Conservation (phyloP, 2,329 filamentous ascomycete species). For the Colletotrichum viniferum region DNA sequence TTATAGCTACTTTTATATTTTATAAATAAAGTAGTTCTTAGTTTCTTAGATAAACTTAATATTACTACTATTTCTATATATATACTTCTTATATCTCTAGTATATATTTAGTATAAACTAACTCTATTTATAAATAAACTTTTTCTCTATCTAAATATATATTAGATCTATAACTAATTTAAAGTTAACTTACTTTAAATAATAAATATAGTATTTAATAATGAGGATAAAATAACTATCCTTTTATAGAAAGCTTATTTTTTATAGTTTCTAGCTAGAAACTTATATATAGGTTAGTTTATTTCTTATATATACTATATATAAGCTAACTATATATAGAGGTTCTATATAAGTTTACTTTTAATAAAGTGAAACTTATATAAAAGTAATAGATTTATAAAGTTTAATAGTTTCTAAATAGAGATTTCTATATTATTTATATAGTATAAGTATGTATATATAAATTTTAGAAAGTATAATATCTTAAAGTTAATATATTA, state of each 20-base stretch:
- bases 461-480: no score
- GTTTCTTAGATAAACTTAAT: no score
- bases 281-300: not conserved
- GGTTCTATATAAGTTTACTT: not conserved
- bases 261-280: not conserved
- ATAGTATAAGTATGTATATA: no score
- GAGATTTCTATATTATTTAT: no score
- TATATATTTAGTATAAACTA: no score
- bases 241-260: not conserved
- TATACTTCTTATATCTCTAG: no score
- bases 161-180: not conserved
- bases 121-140: no score
- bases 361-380: not conserved
- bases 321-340: not conserved
- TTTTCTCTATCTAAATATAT: not conserved
- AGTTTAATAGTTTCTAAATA: not conserved
- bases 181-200: not conserved
- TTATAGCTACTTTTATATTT: no score
- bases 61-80: no score
- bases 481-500: no score
- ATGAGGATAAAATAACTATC: not conserved
- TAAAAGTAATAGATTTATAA: not conserved
- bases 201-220: no score
- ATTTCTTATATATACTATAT: not conserved
- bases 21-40: no score